Conservation (phyloP, 805 yeast species). For the Metschnikowia aberdeeniae region DNA sequence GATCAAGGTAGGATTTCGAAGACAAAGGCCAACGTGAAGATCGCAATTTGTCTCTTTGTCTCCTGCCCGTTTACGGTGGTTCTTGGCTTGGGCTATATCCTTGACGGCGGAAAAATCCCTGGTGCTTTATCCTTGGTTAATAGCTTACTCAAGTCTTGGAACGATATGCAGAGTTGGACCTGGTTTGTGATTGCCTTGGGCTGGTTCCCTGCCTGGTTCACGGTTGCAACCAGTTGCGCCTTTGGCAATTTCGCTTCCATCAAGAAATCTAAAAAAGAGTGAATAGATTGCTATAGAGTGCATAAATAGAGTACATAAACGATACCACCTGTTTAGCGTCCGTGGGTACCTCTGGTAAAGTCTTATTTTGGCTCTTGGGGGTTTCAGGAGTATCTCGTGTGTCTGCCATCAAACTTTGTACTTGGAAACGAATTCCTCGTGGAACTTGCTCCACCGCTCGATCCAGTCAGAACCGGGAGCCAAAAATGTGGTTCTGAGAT, state of each 20-base stretch:
- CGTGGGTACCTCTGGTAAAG: too few species aligned
- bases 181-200: slow-evolving; percentile 71
- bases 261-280: neutral
- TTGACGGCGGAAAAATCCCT: slow-evolving; percentile 23
- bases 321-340: neutral
- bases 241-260: slow-evolving; percentile 25
- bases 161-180: slow-evolving; percentile 74
- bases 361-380: too few species aligned
- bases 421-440: slow-evolving; percentile 59
- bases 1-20: slow-evolving; percentile 4
- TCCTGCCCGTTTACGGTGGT: slow-evolving; percentile 51
- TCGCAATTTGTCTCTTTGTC: slow-evolving; percentile 32
- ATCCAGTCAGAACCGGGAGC: slow-evolving; percentile 96
- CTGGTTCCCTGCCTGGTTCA: slow-evolving; percentile 82
- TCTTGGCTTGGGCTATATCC: slow-evolving; percentile 23
- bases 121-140: slow-evolving; percentile 41
- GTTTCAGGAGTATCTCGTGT: too few species aligned
- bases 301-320: neutral
- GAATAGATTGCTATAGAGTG: neutral
- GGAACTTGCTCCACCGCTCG: slow-evolving; percentile 73
- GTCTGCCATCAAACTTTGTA: slow-evolving; percentile 28
- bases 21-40: slow-evolving; percentile 20
- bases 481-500: slow-evolving; percentile 91
- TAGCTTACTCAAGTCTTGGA: slow-evolving; percentile 61
- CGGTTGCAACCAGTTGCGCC: slow-evolving; percentile 25